Conservation (phyloP, 2,329 filamentous ascomycete genomes). For the Amauroascus niger region DNA sequence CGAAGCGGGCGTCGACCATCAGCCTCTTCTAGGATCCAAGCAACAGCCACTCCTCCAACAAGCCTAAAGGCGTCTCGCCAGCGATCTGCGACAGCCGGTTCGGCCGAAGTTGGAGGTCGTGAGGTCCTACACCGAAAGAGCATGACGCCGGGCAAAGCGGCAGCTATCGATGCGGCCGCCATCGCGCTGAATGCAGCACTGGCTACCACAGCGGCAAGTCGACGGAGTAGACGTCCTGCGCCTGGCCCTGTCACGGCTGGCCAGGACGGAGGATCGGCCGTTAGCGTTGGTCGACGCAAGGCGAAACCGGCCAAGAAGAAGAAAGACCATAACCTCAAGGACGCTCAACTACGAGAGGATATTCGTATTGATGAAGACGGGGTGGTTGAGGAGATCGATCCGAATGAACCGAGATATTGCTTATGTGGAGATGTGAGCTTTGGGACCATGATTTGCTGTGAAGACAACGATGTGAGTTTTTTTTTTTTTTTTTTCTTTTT, state of each 20-base stretch:
- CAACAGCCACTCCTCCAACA: slow-evolving; percentile 18
- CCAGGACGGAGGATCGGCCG: slow-evolving; percentile 51
- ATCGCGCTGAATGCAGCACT: slow-evolving; percentile 30
- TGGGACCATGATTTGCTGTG: slow-evolving; percentile 57
- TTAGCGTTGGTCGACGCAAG: slow-evolving; percentile 52
- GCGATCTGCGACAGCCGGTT: slow-evolving; percentile 14
- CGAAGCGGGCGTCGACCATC: slow-evolving; percentile 14
- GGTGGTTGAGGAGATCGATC: slow-evolving; percentile 46
- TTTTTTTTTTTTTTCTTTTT: background rate
- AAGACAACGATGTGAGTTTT: slow-evolving; percentile 47
- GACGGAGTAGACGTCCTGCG: slow-evolving; percentile 50
- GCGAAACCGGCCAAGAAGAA: slow-evolving; percentile 42
- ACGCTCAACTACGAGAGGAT: slow-evolving; percentile 27
- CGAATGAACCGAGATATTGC: slow-evolving; percentile 55
- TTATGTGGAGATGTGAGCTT: slow-evolving; percentile 55
- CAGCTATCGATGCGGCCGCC: slow-evolving; percentile 30
- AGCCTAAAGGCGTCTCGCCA: slow-evolving; percentile 20
- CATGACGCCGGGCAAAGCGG: slow-evolving; percentile 26
- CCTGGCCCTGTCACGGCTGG: slow-evolving; percentile 50
- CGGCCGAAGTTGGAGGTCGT: slow-evolving; percentile 14
- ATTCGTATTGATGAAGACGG: slow-evolving; percentile 41
- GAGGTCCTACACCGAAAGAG: slow-evolving; percentile 36
- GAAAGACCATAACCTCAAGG: slow-evolving; percentile 30
- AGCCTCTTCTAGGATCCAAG: slow-evolving; percentile 19
- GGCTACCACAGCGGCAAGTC: slow-evolving; percentile 26